Conservation (phyloP, 2,329 filamentous ascomycete genomes). For the Allantophomopsis cytisporea region DNA sequence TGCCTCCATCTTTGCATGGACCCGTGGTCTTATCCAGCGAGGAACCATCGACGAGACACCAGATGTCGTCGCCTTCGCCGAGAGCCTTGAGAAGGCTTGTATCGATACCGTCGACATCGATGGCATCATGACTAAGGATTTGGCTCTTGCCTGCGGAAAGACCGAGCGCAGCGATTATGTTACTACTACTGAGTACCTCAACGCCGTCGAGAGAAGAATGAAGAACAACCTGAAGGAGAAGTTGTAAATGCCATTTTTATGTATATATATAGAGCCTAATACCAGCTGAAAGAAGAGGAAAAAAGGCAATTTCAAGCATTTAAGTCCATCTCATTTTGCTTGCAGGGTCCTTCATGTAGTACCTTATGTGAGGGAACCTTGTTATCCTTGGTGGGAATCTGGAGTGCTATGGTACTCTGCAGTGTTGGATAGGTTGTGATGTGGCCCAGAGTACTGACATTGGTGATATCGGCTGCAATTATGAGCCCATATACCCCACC, state of each 20-base stretch:
- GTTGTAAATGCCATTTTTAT: conserved; percentile 24
- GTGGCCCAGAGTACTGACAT: background rate
- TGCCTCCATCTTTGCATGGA: conserved; percentile 98
- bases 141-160: conserved; percentile 74
- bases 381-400: background rate
- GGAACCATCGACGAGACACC: conserved; percentile 89
- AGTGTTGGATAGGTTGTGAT: background rate
- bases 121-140: conserved; percentile 97
- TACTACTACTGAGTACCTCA: conserved; percentile 82
- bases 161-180: conserved; percentile 75
- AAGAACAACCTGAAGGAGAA: conserved; percentile 69
- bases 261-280: no score
- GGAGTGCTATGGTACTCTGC: background rate
- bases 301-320: no score
- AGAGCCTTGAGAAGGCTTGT: conserved; percentile 84
- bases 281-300: no score
- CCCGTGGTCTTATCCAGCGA: conserved; percentile 82
- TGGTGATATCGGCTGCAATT: background rate
- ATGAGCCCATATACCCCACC: background rate
- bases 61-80: conserved; percentile 80
- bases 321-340: background rate
- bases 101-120: conserved; percentile 88
- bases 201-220: conserved; percentile 82
- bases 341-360: background rate
- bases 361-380: background rate